These are phyloP conservation scores for Rachicladosporium sp. DNA, from an alignment of 2,329 filamentous ascomycete species.

Conservation along the genomic window DNA sequence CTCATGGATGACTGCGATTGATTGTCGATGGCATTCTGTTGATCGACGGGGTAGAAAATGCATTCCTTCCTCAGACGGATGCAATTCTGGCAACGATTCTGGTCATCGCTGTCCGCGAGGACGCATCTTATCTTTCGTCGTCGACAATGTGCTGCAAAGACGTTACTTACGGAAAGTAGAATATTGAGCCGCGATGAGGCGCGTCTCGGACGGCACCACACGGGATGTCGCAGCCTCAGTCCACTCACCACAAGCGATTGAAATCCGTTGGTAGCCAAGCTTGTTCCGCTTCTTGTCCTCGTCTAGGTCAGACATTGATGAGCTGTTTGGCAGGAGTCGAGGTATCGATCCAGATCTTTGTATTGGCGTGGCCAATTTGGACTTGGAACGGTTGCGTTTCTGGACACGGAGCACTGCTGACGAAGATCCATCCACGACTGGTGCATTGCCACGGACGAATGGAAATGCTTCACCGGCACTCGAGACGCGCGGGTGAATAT, in stretches of 20 bases:
- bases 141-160: slow-evolving; percentile 65
- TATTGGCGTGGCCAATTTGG: slow-evolving; percentile 26
- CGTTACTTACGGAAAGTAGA: slow-evolving; percentile 2
- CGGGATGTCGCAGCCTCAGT: slow-evolving; percentile 7
- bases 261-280: slow-evolving; percentile 87
- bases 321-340: slow-evolving; percentile 31
- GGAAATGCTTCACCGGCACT: no score
- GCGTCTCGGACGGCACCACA: slow-evolving; percentile 1
- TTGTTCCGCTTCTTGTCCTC: slow-evolving; percentile 69
- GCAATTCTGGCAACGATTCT: slow-evolving; percentile 79
- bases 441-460: not conserved
- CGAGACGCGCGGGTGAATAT: no score
- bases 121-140: slow-evolving; percentile 89
- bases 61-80: slow-evolving; percentile 91
- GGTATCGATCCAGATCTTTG: slow-evolving; percentile 32
- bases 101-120: slow-evolving; percentile 56
- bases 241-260: slow-evolving; percentile 84
- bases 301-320: slow-evolving; percentile 34
- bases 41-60: slow-evolving; percentile 77
- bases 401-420: slow-evolving; percentile 4
- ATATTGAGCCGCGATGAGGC: slow-evolving; percentile 1
- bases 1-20: slow-evolving; percentile 13
- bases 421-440: slow-evolving; percentile 2
- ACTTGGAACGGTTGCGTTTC: slow-evolving; percentile 24
- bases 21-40: slow-evolving; percentile 17